Conservation (phyloP, 2,329 filamentous ascomycete species). For the Macroventuria anomochaeta region DNA sequence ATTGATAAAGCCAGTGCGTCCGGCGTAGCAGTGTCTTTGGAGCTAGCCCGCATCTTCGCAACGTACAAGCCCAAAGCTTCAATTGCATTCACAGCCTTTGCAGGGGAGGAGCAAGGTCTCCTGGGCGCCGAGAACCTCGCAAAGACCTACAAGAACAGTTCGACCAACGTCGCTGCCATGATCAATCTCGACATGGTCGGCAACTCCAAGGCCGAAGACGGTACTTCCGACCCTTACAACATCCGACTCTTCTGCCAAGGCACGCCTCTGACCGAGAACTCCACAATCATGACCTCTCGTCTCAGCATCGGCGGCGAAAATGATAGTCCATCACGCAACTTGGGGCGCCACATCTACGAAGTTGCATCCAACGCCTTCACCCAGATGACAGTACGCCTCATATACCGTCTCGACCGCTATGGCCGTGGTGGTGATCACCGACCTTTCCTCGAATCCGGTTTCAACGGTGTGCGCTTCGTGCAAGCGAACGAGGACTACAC, state of each 20-base stretch:
- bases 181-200: slow-evolving; percentile 64
- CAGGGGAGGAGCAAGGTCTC: slow-evolving; percentile 63
- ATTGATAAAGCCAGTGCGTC: too few relatives aligned
- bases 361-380: slow-evolving; percentile 57
- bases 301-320: slow-evolving; percentile 54
- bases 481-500: slow-evolving; percentile 62
- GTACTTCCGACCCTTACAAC: slow-evolving; percentile 53
- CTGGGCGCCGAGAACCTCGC: slow-evolving; percentile 59
- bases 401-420: slow-evolving; percentile 62
- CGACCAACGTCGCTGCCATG: slow-evolving; percentile 60
- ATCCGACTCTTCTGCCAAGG: slow-evolving; percentile 61
- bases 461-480: slow-evolving; percentile 60
- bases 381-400: slow-evolving; percentile 60
- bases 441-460: slow-evolving; percentile 60
- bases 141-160: slow-evolving; percentile 57
- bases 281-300: slow-evolving; percentile 41
- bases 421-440: slow-evolving; percentile 62
- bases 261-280: slow-evolving; percentile 53
- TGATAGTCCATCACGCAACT: slow-evolving; percentile 59
- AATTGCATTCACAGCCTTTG: slow-evolving; percentile 61
- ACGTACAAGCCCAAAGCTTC: slow-evolving; percentile 55
- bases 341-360: slow-evolving; percentile 61
- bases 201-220: slow-evolving; percentile 50
- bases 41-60: slow-evolving; percentile 60
- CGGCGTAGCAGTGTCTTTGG: slow-evolving; percentile 52